phyloP scores from a whole-genome alignment of 441 rosid genomes.

The Eutrema salsugineum region DNA sequence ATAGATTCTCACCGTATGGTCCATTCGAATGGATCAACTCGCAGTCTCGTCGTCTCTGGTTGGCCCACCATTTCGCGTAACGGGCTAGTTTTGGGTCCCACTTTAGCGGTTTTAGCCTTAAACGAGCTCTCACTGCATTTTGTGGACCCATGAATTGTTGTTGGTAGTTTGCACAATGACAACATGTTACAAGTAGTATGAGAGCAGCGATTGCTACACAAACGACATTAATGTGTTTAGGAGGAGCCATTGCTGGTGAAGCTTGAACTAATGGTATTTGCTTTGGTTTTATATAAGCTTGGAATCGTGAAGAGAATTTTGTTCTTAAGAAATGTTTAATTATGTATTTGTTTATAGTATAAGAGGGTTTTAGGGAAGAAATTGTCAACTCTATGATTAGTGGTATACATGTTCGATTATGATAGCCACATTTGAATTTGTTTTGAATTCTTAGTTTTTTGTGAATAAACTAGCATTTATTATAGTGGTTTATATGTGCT shows the following conservation, averaged over 20 bases:
- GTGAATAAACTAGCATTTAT: slow-evolving; percentile 10
- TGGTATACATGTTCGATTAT: slow-evolving; percentile 39
- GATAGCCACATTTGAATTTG: slow-evolving; percentile 22
- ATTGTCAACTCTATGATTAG: slow-evolving; percentile 29
- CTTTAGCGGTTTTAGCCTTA: slow-evolving; percentile 39
- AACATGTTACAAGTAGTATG: slow-evolving; percentile 6
- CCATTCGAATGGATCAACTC: slow-evolving; percentile 57
- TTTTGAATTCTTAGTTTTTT: slow-evolving; percentile 27
- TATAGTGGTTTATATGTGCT: background rate
- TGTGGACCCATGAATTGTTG: slow-evolving; percentile 61
- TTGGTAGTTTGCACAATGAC: slow-evolving; percentile 27
- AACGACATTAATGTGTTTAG: slow-evolving; percentile 7
- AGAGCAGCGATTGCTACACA: slow-evolving; percentile 8
- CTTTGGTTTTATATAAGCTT: slow-evolving; percentile 19
- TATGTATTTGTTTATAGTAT: background rate
- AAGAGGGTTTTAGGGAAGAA: background rate
- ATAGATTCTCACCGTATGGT: slow-evolving; percentile 66
- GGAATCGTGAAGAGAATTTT: background rate
- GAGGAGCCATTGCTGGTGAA: slow-evolving; percentile 26
- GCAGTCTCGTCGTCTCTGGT: slow-evolving; percentile 50
- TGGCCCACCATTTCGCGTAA: slow-evolving; percentile 53
- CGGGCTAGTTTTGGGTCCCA: slow-evolving; percentile 46
- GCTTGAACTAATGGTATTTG: slow-evolving; percentile 3
- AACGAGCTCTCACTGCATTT: slow-evolving; percentile 42
- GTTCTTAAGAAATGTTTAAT: background rate